Base-by-base conservation (phyloP, 768 basidiomycete species). In the Kwoniella botswanensis region DNA sequence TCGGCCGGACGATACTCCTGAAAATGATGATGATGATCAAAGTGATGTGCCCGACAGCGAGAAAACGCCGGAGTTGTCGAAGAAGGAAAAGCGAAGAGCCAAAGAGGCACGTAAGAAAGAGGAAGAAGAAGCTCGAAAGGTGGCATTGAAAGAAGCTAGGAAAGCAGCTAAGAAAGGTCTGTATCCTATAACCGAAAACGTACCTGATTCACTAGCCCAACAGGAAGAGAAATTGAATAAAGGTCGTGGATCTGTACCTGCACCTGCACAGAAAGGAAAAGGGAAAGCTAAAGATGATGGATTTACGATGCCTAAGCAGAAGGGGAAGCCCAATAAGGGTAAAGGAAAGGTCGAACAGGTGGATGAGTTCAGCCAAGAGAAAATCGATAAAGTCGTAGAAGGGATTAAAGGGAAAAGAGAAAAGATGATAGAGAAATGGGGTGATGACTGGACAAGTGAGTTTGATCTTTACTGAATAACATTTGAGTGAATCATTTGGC, bases 61-160 rank as follows among this genome's bases (percentile, higher is more conserved):
- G 22, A 41, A 24, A 42, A 22, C 72, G 26, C 22, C 66, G 18
- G 80, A 84, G 60, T 73, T 88, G 70, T 88, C 93, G 6, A 98
- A 97, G 84, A 89, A 88, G 69, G 93, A 97, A 42, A 93, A 90
- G 82, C 86, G 95, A 58, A 87, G 90, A 60, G 90, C 90, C 18
- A 86, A 89, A 58, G 92, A 96, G 81, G 89, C 86, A 3, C 86
- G 88, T 58, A 93, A 90, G 85, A 93, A 91, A 80, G 85, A 77
- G 15, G 83, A 84, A 53, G 79, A 79, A 43, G 78, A 75, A 44
- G 80, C 72, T 24, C 84, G 78, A 61, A 71, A 67, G 43, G 56
- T 54, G 10, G 72, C 68, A n/a, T 0, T 55, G 24, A 76, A 76
- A 29, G 74, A 72, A 56, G 72, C 72, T 17, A 44, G 64, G 29